Evolutionary conservation across 495 filamentous ascomycete species (phyloP).

Genomic region (Talaromyces stipitatus): DNA sequence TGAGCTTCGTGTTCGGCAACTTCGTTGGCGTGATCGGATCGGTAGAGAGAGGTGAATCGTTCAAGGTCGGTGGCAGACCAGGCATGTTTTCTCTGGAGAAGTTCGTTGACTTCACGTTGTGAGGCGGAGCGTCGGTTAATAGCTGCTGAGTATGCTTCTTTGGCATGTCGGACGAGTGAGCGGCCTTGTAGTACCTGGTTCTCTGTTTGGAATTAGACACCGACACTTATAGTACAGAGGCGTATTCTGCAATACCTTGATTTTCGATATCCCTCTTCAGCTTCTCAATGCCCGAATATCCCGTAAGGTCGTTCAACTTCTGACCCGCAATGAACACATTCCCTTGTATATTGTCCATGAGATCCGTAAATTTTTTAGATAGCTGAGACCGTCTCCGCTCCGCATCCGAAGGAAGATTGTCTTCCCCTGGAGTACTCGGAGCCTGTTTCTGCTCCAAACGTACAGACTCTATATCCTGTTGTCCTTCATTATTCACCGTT

Average conservation of each 20-base stretch:
- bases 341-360: conserved; percentile 87
- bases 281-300: conserved; percentile 86
- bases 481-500: conserved; percentile 7
- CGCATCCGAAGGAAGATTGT: conserved; percentile 63
- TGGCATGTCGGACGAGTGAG: conserved; percentile 56
- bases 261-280: conserved; percentile 67
- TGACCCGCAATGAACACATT: conserved; percentile 79
- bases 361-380: conserved; percentile 61
- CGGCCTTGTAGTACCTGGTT: conserved; percentile 54
- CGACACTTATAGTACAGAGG: neutral
- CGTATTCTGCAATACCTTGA: conserved; percentile 43
- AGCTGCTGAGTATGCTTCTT: conserved; percentile 66
- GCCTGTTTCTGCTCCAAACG: conserved; percentile 9
- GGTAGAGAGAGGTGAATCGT: conserved; percentile 87
- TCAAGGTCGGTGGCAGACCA: conserved; percentile 87
- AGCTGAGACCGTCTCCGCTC: conserved; percentile 65
- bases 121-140: conserved; percentile 73
- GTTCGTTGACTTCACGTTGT: conserved; percentile 90
- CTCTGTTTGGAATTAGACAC: conserved; percentile 39
- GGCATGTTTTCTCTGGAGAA: conserved; percentile 87
- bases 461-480: neutral
- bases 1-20: conserved; percentile 72
- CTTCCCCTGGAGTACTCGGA: conserved; percentile 4
- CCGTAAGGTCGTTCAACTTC: conserved; percentile 85
- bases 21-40: conserved; percentile 88